phyloP scores from a whole-genome alignment of 2,329 filamentous ascomycete genomes.

The Trichoderma sp. region DNA sequence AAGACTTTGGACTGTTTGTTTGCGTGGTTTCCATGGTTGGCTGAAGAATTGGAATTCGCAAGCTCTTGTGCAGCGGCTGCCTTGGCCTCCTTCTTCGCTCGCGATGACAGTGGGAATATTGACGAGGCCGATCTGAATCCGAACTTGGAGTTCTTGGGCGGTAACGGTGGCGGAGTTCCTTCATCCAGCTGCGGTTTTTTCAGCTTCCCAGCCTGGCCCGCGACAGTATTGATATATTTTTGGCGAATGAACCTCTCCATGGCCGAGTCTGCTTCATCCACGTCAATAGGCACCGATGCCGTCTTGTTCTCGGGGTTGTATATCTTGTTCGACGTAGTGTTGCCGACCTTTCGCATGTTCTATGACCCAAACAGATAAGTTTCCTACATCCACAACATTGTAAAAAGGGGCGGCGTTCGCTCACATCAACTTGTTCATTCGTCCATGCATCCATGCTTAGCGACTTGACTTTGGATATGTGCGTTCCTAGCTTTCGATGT shows the following conservation, averaged over 20 bases:
- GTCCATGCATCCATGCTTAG: constrained; percentile 98
- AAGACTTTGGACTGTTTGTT: constrained; percentile 69
- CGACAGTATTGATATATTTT: constrained; percentile 73
- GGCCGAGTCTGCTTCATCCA: constrained; percentile 86
- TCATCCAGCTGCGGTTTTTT: constrained; percentile 55
- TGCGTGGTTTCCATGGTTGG: constrained; percentile 42
- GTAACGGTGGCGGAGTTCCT: constrained; percentile 57
- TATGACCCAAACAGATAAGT: constrained; percentile 36
- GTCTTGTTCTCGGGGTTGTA: constrained; percentile 85
- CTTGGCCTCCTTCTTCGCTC: constrained; percentile 55
- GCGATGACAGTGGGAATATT: constrained; percentile 62
- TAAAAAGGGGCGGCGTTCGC: constrained; percentile 29
- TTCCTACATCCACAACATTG: neutral
- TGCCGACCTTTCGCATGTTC: constrained; percentile 94
- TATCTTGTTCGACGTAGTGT: constrained; percentile 77
- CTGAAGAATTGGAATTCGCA: constrained; percentile 33
- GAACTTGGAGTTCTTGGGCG: constrained; percentile 63
- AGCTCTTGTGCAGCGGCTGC: constrained; percentile 28
- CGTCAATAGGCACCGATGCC: constrained; percentile 82
- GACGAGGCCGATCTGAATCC: constrained; percentile 62
- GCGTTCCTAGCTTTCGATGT: constrained; percentile 94
- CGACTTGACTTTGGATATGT: constrained; percentile 98
- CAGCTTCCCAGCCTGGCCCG: constrained; percentile 39
- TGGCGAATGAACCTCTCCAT: constrained; percentile 95
- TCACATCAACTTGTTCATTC: constrained; percentile 91